A percentile compares a stretch with the other conserved stretches of the same genome.
phyloP scores from a whole-genome alignment of 768 basidiomycete species.

The Lentinula sp. region DNA sequence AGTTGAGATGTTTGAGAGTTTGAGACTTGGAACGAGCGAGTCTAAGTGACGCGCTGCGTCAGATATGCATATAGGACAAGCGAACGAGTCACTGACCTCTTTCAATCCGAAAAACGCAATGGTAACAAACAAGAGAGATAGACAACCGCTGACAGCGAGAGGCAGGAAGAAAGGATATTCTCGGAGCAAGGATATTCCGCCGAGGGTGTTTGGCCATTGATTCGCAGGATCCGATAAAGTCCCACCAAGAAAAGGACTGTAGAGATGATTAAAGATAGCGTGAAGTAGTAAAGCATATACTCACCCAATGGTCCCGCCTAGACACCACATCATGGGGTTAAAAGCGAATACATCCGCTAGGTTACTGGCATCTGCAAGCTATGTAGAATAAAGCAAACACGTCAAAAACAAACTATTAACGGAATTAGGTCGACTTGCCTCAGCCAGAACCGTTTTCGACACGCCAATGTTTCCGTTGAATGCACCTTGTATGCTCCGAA shows the following conservation, averaged over 20 bases:
- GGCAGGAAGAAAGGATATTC: constrained; percentile 31
- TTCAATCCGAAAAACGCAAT: constrained; percentile 16
- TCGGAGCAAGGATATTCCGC: constrained; percentile 16
- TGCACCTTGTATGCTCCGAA: constrained; percentile 19
- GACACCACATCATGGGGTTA: constrained; percentile 22
- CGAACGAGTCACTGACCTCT: constrained; percentile 17
- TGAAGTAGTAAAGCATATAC: neutral
- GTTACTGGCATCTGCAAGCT: constrained; percentile 23
- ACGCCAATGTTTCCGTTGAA: constrained; percentile 26
- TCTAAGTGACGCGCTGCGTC: neutral
- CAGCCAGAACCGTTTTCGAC: constrained; percentile 20
- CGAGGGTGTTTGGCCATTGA: constrained; percentile 21
- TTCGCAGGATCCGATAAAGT: constrained; percentile 21
- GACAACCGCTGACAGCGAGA: constrained; percentile 20
- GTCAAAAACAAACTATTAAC: neutral
- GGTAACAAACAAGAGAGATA: constrained; percentile 18
- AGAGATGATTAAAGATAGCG: neutral
- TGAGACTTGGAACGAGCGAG: neutral
- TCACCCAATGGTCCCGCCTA: constrained; percentile 20
- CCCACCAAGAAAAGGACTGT: constrained; percentile 24
- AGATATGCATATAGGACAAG: neutral
- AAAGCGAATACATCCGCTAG: constrained; percentile 20
- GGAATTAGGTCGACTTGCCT: constrained; percentile 14
- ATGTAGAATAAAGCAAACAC: neutral
- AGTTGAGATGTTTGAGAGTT: neutral